Evolutionary conservation across 2,329 filamentous ascomycete species (phyloP).

Genomic region (Arthroderma sp.): DNA sequence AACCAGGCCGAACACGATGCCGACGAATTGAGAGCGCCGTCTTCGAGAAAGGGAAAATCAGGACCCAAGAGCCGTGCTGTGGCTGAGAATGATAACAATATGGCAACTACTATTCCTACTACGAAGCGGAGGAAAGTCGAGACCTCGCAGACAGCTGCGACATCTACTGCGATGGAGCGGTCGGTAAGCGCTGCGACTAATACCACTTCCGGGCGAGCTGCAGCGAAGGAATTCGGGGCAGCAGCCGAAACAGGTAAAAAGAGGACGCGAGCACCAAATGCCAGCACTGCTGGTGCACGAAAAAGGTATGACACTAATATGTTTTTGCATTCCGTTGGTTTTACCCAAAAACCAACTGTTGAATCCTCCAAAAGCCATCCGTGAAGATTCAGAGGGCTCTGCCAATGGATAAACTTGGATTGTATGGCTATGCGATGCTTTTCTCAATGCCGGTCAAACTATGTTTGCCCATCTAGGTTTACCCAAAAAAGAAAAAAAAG

Average conservation of each 20-base stretch:
- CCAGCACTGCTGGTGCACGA: conserved; percentile 45
- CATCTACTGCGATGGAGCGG: conserved; percentile 25
- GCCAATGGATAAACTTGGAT: too few relatives aligned
- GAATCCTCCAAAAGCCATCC: conserved; percentile 1
- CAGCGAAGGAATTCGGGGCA: conserved; percentile 50
- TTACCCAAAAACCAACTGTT: background rate
- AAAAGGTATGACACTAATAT: conserved; percentile 52
- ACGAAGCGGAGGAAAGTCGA: conserved; percentile 73
- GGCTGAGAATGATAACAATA: conserved; percentile 2
- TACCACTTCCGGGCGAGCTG: conserved; percentile 20
- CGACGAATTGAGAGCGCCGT: conserved; percentile 46
- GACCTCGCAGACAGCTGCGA: conserved; percentile 36
- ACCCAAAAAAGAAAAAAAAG: too few relatives aligned
- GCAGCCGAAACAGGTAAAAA: conserved; percentile 53
- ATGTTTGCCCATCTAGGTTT: too few relatives aligned
- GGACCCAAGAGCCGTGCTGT: conserved; percentile 35
- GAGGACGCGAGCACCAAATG: conserved; percentile 58
- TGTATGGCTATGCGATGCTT: too few relatives aligned
- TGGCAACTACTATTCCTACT: conserved; percentile 28
- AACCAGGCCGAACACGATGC: conserved; percentile 68
- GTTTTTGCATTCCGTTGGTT: background rate
- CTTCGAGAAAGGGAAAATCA: conserved; percentile 41
- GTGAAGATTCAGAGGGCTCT: too few relatives aligned
- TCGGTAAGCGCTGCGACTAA: conserved; percentile 24
- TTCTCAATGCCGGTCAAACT: too few relatives aligned